Base-by-base conservation (phyloP, 108 stramenopile genomes). In the Mayamaea pseudoterrestris region DNA sequence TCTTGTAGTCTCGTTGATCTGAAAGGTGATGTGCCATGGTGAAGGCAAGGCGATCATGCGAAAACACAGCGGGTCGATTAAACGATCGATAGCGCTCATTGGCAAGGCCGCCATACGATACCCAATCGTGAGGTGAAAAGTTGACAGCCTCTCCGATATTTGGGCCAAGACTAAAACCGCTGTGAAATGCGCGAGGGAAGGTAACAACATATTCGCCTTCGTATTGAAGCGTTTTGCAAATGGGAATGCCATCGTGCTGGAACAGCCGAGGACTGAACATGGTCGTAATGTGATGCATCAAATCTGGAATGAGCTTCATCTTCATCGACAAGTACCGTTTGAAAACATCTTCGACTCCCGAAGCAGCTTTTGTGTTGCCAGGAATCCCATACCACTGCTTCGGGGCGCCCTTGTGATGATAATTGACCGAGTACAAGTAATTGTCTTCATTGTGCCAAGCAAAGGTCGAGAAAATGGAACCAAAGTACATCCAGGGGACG, bases 381-480 rank as follows among this genome's bases (percentile, higher is more conserved):
- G 93, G 93, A 6, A 90, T 79, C 16, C 93, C 93, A 55, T 94
- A 99, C 98, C 98, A 99, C 60, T 90, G 91, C 66, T 99, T 99
- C 14, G 95, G 83, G 1, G 82, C 93, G 13, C 98, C 98, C 29
- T 53, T 65, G 76, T 97, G 96, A 53, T 93, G 88, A 67, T 98
- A 98, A 58, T 99, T 99, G 65, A 99, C 94, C 40, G 80, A 84
- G 58, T 96, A 96, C 37, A 99, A 71, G 64, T 96, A 96, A 64
- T 99, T 95, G 71, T 99, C 98, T 62, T 99, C 98, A 54, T 87
- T 93, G 76, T 99, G 98, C 95, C 96, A 99, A 50, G 90, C 92
- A 65, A 97, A 97, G n/a, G 94, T 92, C 9, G 82, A 80, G 48
- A 96, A 98, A n/a, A 94, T 59, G 49, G 88, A 77, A 5, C 97